Base-by-base conservation (phyloP, 2,329 filamentous ascomycete species). In the Curvularia sp. region DNA sequence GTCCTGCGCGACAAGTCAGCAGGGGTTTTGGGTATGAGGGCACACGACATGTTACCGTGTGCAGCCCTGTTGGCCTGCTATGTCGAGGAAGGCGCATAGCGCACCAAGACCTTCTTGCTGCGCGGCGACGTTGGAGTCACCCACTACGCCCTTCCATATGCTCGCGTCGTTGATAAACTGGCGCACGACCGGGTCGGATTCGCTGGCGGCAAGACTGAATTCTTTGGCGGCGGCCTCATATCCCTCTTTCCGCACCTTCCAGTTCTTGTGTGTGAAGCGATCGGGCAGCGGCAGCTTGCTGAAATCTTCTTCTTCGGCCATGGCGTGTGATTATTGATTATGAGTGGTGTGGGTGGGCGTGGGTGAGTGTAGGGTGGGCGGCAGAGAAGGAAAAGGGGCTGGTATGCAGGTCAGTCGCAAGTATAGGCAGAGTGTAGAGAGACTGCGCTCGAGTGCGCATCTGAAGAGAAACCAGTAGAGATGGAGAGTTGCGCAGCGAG, bases 211-310 rank as follows among this genome's bases (percentile, higher is more conserved):
- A 57, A 86, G 82, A 74, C 93, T 89, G 77, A 99, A 98, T 67
- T 89, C 86, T 77, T 95, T 93, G 39, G 90, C 87, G 19, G 92
- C 93, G 67, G 95, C 92, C 83, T 99, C 95, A 76, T 98, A 99
- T 52, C 89, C 95, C 74, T 87, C 88, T 80, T 99, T 99, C 73
- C 95, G 87, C 41, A 96, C 93, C 84, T 99, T 99, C 95, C 95
- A 99, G 73, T 91, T 87, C 90, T 96, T 96, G 82, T 96, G 92
- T 53, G 86, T 82, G 80, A 93, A 96, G 74, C 92, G 87, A 64
- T 96, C 92, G 43, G 87, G 82, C 55, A 96, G 79, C 42, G 92
- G 90, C 61, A 96, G 81, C 64, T 89, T 86, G 79, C 87, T 73
- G 77, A 89, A 94, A 77, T 96, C 92, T 74, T 93, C 91, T 78